phyloP scores from a whole-genome alignment of 2,329 filamentous ascomycete genomes.

The Amphichorda felina region DNA sequence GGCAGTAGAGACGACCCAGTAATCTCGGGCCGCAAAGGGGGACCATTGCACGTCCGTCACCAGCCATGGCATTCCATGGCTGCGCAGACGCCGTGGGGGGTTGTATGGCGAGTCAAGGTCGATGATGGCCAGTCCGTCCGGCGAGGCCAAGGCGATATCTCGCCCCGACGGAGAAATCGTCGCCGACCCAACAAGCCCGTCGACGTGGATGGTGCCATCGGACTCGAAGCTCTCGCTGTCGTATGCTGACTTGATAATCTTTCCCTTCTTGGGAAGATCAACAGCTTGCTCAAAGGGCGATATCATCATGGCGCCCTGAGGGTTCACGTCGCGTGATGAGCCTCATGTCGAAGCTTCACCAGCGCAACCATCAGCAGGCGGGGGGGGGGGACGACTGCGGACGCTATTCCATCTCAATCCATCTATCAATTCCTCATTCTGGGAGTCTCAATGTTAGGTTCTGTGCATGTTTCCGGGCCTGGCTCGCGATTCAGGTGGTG shows the following conservation, averaged over 20 bases:
- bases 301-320: slow-evolving; percentile 25
- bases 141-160: slow-evolving; percentile 83
- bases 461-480: too few relatives aligned
- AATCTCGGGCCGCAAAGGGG: slow-evolving; percentile 77
- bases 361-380: neutral
- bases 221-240: slow-evolving; percentile 83
- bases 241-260: slow-evolving; percentile 55
- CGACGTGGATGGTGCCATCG: slow-evolving; percentile 74
- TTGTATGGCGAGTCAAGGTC: slow-evolving; percentile 85
- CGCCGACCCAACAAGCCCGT: slow-evolving; percentile 73
- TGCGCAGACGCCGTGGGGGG: slow-evolving; percentile 67
- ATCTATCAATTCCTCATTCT: too few relatives aligned
- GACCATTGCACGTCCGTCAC: slow-evolving; percentile 97
- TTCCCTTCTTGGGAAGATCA: slow-evolving; percentile 41
- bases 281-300: slow-evolving; percentile 32
- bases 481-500: too few relatives aligned
- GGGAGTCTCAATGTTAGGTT: too few relatives aligned
- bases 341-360: neutral
- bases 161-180: slow-evolving; percentile 86
- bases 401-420: too few relatives aligned
- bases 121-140: slow-evolving; percentile 81
- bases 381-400: too few relatives aligned
- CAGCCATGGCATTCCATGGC: slow-evolving; percentile 83
- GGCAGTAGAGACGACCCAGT: slow-evolving; percentile 88
- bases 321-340: neutral